Percentiles rank a stretch among this genome's conserved stretches.
phyloP scores from a whole-genome alignment of 108 stramenopile genomes.

The Cylindrotheca closterium region DNA sequence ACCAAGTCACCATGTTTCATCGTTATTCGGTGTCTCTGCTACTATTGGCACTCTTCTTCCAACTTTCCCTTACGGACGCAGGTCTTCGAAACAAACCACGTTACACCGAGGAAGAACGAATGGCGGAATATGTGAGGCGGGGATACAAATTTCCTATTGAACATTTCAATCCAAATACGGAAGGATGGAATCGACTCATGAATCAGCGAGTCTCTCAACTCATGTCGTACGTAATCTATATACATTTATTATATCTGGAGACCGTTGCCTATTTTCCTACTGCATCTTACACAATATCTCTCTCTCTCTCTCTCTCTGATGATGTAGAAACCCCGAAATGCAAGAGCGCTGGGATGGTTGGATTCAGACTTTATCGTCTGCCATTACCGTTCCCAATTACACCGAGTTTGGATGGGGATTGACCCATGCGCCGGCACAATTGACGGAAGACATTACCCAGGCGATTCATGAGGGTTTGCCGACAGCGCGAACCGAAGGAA shows the following conservation, averaged over 20 bases:
- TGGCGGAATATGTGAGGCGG: slow-evolving; percentile 43
- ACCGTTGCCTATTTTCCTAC: too few relatives aligned
- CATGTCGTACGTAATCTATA: too few relatives aligned
- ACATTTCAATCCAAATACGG: slow-evolving; percentile 46
- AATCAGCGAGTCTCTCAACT: slow-evolving; percentile 57
- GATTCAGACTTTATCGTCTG: slow-evolving; percentile 48
- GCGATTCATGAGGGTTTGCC: slow-evolving; percentile 39
- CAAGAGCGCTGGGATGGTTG: slow-evolving; percentile 56
- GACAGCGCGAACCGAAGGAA: slow-evolving; percentile 28
- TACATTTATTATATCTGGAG: too few relatives aligned
- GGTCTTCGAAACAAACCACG: neutral
- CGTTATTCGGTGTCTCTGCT: too few relatives aligned
- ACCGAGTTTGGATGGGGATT: slow-evolving; percentile 77
- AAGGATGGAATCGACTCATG: slow-evolving; percentile 54
- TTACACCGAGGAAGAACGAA: slow-evolving; percentile 45
- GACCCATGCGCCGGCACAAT: slow-evolving; percentile 55
- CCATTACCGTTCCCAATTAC: slow-evolving; percentile 50
- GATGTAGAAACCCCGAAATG: slow-evolving; percentile 39
- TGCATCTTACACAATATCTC: too few relatives aligned
- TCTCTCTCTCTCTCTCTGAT: too few relatives aligned
- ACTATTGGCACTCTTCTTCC: too few relatives aligned
- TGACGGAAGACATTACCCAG: slow-evolving; percentile 47
- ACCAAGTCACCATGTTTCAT: too few relatives aligned
- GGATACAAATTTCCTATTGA: slow-evolving; percentile 59
- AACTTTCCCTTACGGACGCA: too few relatives aligned